Evolutionary conservation across 768 basidiomycete genomes (phyloP), one percentile per base, ranked within the genome.

Genomic region (Boletus barrowsii): DNA sequence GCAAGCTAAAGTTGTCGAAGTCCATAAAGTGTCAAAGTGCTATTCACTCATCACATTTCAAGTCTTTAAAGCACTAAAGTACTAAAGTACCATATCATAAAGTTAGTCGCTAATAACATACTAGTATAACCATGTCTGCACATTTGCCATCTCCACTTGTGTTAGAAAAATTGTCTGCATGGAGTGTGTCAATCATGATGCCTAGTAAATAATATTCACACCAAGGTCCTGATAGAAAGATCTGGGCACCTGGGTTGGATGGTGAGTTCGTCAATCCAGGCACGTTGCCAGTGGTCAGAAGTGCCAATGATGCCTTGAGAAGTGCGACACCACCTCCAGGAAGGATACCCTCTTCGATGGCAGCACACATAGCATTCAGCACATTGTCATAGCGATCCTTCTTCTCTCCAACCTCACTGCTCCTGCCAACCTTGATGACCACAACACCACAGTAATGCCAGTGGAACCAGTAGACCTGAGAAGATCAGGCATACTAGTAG

Each of bases 371-470:
- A 17, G 95, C 95, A 72, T 96, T 97, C 45, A 98, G 80, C 1
- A 94, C 95, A 68, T 96, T 93, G 62, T 98, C 94, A 68, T 97
- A 98, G 37, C 95, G 82, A 70, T 98, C 96, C 84, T 98, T 97
- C 91, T 98, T 98, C 82, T 98, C 96, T 14, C 94, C 82, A 56
- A 98, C 95, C 75, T 98, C 96, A 51, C 81, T 84, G 18, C 87
- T 76, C 18, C 96, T 95, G 51, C 96, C 96, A 58, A 98, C 96
- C 75, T 93, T 94, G 82, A 98, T 98, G 73, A 98, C 95, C 17
- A 95, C 96, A 43, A 98, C 96, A 74, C 96, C 95, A 41, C 96
- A 60, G 96, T 98, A 72, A 98, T 84, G 32, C 93, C 93, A 62
- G 97, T 88, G 39, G 85, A 84, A 24, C 94, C 96, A 3, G 92